Percentiles rank a stretch among this genome's conserved stretches.
Evolutionary conservation across 2,329 filamentous ascomycete species (phyloP).

Genomic region (Plectosphaerella sp.): DNA sequence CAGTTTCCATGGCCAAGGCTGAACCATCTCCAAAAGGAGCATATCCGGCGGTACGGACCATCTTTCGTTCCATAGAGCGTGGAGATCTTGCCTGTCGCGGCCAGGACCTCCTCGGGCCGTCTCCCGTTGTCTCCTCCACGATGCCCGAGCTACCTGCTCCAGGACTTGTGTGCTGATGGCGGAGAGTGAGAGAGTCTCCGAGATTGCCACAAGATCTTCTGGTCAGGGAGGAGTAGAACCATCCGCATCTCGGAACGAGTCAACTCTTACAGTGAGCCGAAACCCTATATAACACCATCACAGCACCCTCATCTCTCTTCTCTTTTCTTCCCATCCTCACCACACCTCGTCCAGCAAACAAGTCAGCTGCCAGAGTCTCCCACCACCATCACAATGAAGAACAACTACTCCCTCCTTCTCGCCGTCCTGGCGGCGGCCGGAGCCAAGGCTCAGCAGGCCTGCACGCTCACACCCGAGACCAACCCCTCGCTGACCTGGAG

Average conservation of each 20-base stretch:
- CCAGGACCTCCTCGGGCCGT: not conserved
- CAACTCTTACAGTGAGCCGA: not conserved
- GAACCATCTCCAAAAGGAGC: not conserved
- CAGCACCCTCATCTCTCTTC: not conserved
- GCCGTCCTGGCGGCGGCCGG: conserved; percentile 18
- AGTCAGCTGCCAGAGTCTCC: not conserved
- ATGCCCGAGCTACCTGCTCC: too few species aligned
- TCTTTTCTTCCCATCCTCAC: not conserved
- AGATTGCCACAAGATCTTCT: not conserved
- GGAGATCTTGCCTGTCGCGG: not conserved
- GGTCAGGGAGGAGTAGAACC: not conserved
- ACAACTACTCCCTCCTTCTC: conserved; percentile 31
- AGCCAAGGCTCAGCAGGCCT: conserved; percentile 45
- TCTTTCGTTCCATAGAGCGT: not conserved
- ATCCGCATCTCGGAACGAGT: not conserved
- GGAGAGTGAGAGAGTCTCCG: not conserved
- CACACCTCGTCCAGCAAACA: not conserved
- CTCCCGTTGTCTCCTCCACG: not conserved
- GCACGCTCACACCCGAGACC: conserved; percentile 40
- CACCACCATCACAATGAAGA: conserved; percentile 7
- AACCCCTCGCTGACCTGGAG: conserved; percentile 51
- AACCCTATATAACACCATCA: not conserved
- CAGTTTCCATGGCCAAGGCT: not conserved
- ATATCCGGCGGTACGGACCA: not conserved
- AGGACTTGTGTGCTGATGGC: too few species aligned